phyloP scores from a whole-genome alignment of 2,329 filamentous ascomycete genomes.

The Hypoxylon sp. region DNA sequence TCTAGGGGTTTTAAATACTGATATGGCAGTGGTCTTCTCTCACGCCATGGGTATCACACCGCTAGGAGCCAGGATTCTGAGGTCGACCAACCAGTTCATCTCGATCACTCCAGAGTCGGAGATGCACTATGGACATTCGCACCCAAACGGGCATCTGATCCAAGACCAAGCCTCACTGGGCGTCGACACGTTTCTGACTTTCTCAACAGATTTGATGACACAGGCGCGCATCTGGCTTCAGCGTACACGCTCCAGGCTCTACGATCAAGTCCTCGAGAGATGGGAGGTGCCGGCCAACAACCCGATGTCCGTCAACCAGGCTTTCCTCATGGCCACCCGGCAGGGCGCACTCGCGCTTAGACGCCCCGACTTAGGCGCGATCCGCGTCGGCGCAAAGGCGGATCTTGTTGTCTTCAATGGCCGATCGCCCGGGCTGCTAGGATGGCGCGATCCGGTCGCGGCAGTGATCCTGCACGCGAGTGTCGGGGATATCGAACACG shows the following conservation, averaged over 20 bases:
- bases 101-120: conserved; percentile 71
- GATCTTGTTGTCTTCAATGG: conserved; percentile 67
- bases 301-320: conserved; percentile 66
- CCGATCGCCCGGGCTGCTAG: conserved; percentile 61
- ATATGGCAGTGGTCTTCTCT: conserved; percentile 64
- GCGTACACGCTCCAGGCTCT: conserved; percentile 56
- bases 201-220: conserved; percentile 62
- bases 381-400: conserved; percentile 64
- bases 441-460: conserved; percentile 67
- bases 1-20: conserved; percentile 57
- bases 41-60: conserved; percentile 62
- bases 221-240: conserved; percentile 69
- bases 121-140: conserved; percentile 68
- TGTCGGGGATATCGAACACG: conserved; percentile 64
- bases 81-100: conserved; percentile 64
- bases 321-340: conserved; percentile 67
- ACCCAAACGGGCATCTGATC: conserved; percentile 58
- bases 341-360: conserved; percentile 65
- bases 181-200: conserved; percentile 67
- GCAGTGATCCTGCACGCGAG: conserved; percentile 68
- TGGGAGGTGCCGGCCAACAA: conserved; percentile 61
- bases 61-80: conserved; percentile 57
- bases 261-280: conserved; percentile 53
- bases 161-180: conserved; percentile 66
- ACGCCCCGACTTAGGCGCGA: conserved; percentile 63